A percentile compares a stretch with the other conserved stretches of the same genome.
These are phyloP conservation scores for Cenococcum geophilum DNA, from an alignment of 495 filamentous ascomycete species.

Conservation along the genomic window DNA sequence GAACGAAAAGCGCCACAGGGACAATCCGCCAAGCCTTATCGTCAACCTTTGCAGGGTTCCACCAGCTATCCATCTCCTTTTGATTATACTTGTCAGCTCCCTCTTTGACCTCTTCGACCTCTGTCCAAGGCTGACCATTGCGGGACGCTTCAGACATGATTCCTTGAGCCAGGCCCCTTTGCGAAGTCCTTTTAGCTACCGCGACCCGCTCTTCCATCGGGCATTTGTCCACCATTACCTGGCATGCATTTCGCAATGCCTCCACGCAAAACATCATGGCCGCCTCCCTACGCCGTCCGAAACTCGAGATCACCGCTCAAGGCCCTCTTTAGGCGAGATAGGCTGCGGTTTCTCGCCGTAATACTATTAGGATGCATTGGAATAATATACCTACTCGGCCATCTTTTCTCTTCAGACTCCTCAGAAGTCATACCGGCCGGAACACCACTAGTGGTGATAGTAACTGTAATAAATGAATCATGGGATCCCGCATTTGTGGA, in stretches of 20 bases:
- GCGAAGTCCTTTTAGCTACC: conserved; percentile 1
- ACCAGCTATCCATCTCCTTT: background rate
- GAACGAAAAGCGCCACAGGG: too few species aligned
- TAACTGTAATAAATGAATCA: conserved; percentile 70
- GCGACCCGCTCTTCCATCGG: conserved; percentile 6
- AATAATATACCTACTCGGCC: conserved; percentile 58
- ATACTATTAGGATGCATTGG: conserved; percentile 50
- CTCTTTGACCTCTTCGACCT: background rate
- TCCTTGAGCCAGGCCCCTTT: conserved; percentile 23
- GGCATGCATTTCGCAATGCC: conserved; percentile 89
- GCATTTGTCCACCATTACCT: conserved; percentile 11
- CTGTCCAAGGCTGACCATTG: background rate
- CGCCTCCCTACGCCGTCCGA: conserved; percentile 53
- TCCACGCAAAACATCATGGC: conserved; percentile 69
- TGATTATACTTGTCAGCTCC: too few species aligned
- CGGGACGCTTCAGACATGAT: conserved; percentile 4
- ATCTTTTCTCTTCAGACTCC: conserved; percentile 39
- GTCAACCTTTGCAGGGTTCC: background rate
- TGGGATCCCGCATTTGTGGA: conserved; percentile 57
- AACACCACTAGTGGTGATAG: conserved; percentile 74
- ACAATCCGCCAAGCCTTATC: background rate
- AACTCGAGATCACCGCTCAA: conserved; percentile 49
- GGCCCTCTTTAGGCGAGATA: conserved; percentile 54
- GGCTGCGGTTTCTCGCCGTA: conserved; percentile 58
- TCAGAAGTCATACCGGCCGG: conserved; percentile 51